Conservation (phyloP, 345 rosid species). For the Lumnitzera racemosa region DNA sequence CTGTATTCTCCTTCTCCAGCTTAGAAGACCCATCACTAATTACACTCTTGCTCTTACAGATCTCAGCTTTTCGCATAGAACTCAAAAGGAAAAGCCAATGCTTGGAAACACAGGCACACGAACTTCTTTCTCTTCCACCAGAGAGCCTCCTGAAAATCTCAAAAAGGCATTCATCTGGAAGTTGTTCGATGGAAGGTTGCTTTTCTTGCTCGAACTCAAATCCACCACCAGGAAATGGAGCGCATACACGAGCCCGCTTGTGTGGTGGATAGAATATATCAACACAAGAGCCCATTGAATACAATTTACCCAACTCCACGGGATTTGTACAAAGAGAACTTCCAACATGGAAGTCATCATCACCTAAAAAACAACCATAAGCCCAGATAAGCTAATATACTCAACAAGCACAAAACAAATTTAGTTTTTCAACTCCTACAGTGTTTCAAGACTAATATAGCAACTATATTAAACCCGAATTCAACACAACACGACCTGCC, state of each 20-base stretch:
- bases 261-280: conserved; percentile 44
- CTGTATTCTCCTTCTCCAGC: conserved; percentile 9
- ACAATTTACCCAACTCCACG: conserved; percentile 30
- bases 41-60: conserved; percentile 9
- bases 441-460: no score
- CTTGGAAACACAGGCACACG: conserved; percentile 61
- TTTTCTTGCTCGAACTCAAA: conserved; percentile 19
- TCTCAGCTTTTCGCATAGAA: conserved; percentile 44
- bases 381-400: conserved; percentile 1
- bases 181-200: conserved; percentile 45
- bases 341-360: conserved; percentile 49
- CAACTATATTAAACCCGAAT: conserved; percentile 3
- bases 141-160: conserved; percentile 61
- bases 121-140: conserved; percentile 43
- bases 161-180: conserved; percentile 74
- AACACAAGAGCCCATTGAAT: conserved; percentile 31
- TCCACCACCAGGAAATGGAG: conserved; percentile 21
- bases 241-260: conserved; percentile 55
- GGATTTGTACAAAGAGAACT: conserved; percentile 34
- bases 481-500: no score
- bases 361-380: conserved; percentile 37
- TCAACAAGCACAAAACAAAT: neutral
- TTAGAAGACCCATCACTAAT: conserved; percentile 7
- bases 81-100: conserved; percentile 55
- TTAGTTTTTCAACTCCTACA: no score